Base-by-base conservation (phyloP, 2,329 filamentous ascomycete species). In the Grosmannia huntii region DNA sequence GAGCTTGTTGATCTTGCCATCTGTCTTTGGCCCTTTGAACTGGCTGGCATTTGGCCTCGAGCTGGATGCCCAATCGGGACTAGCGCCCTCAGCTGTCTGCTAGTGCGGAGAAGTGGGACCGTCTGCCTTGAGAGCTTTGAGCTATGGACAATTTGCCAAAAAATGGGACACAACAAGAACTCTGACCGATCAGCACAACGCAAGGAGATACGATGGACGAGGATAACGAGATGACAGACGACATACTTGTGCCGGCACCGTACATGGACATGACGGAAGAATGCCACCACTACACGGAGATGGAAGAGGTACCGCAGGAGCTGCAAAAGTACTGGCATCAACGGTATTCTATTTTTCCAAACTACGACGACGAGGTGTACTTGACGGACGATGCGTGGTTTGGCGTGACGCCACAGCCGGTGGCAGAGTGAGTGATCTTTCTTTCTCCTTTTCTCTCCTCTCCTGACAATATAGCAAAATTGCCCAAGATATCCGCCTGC, bases 381-480 rank as follows among this genome's bases (percentile, higher is more conserved):
- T 83, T 99, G 78, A 99, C 95, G 0, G 85, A 95, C 69, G 86
- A 92, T 72, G 87, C 90, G 57, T 99, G 94, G 94, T 99, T 94
- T 69, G 94, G 91, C 58, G 91, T 97, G 9, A 99, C 95, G 0
- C 91, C 94, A 16, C 92, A 99, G 70, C 87, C 89, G 5, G 83
- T 99, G 31, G 94, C 94, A 60, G 84, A 79, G 89, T 94, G 75
- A 66, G 77, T 51, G 1, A 3, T 31, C 14, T 11, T 33, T 31
- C 36, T 14, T 55, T 49, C 56, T 10, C 5, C 41, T 44, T 38
- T 41, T 31, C n/a, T 41, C 1, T 33, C 11, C 46, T 21, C 36
- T 21, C 56, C 21, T 56, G 56, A 25, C n/a, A 33, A 41, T 16
- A 9, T 62, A 86, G 88, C 60, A 83, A 86, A 72, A 89, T 95